Percentiles rank a stretch among this genome's conserved stretches.
Conservation (phyloP, 2,329 filamentous ascomycete genomes). For the Penicillium sp. region DNA sequence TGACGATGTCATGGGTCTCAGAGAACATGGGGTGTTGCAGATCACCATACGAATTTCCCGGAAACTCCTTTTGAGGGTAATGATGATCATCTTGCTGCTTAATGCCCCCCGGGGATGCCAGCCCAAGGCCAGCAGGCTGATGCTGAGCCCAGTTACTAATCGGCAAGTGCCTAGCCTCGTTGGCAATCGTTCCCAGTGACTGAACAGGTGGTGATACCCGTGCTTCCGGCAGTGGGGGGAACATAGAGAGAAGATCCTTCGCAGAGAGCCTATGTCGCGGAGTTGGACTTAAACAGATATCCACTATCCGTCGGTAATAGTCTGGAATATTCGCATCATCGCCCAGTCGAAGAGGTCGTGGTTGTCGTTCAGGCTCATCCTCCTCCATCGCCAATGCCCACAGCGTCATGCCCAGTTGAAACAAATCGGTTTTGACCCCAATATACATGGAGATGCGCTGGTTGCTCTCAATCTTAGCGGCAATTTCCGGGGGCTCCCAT, state of each 20-base stretch:
- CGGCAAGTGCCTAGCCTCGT: constrained; percentile 3
- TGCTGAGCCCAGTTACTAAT: constrained; percentile 6
- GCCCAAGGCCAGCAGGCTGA: not conserved
- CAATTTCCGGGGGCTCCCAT: constrained; percentile 94
- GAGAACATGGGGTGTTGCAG: constrained; percentile 10
- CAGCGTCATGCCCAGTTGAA: constrained; percentile 93
- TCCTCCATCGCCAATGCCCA: constrained; percentile 86
- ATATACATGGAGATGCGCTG: constrained; percentile 97
- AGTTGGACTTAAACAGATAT: constrained; percentile 70
- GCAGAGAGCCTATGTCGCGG: constrained; percentile 74
- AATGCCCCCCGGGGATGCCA: not conserved
- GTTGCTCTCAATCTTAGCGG: constrained; percentile 76
- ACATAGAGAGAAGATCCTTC: constrained; percentile 65
- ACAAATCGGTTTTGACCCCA: constrained; percentile 94
- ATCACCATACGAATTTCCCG: constrained; percentile 1
- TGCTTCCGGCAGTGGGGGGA: constrained; percentile 49
- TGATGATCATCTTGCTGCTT: not conserved
- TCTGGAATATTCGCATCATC: constrained; percentile 60
- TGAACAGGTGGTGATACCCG: constrained; percentile 13
- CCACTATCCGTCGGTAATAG: constrained; percentile 75
- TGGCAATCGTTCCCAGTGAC: not conserved
- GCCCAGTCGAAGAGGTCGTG: constrained; percentile 63
- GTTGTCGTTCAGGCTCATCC: constrained; percentile 82
- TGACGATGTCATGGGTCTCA: constrained; percentile 12
- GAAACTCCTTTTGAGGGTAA: constrained; percentile 5